Percentiles rank a stretch among this genome's conserved stretches.
phyloP scores from a whole-genome alignment of 2,329 filamentous ascomycete species.

The Celoporthe dispersa region DNA sequence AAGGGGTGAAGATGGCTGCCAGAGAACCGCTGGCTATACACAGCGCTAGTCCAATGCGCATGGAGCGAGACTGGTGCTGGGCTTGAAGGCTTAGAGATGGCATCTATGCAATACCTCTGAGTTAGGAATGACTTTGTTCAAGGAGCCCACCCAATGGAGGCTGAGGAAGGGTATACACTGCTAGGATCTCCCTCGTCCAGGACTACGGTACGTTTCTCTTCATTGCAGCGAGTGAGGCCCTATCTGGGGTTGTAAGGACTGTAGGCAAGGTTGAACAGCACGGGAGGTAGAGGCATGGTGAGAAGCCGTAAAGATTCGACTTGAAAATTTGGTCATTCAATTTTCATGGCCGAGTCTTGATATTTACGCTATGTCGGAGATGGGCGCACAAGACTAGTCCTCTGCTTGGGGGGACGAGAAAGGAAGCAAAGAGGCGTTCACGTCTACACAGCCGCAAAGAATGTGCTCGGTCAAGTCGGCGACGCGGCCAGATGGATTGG shows the following conservation, averaged over 20 bases:
- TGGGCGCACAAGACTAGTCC: neutral
- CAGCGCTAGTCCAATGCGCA: neutral
- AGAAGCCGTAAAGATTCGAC: no score
- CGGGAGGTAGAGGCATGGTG: no score
- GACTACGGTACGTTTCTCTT: neutral
- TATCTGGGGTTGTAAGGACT: no score
- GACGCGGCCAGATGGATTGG: conserved; percentile 28
- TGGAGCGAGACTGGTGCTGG: neutral
- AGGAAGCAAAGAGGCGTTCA: neutral
- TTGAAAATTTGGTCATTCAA: no score
- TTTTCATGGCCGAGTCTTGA: no score
- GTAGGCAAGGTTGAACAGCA: no score
- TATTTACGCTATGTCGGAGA: no score
- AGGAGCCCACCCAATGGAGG: neutral
- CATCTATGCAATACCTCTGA: neutral
- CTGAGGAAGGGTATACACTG: neutral
- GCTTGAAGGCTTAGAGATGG: neutral
- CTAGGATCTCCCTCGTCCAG: neutral
- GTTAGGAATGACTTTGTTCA: neutral
- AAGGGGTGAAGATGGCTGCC: neutral
- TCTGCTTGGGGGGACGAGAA: neutral
- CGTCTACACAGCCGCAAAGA: neutral
- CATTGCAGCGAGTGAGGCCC: no score
- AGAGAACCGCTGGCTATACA: neutral
- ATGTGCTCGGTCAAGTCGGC: conserved; percentile 15